Evolutionary conservation across 78 protist species (phyloP), one percentile per base, ranked within the genome.

Genomic region (Acrasis kona): DNA sequence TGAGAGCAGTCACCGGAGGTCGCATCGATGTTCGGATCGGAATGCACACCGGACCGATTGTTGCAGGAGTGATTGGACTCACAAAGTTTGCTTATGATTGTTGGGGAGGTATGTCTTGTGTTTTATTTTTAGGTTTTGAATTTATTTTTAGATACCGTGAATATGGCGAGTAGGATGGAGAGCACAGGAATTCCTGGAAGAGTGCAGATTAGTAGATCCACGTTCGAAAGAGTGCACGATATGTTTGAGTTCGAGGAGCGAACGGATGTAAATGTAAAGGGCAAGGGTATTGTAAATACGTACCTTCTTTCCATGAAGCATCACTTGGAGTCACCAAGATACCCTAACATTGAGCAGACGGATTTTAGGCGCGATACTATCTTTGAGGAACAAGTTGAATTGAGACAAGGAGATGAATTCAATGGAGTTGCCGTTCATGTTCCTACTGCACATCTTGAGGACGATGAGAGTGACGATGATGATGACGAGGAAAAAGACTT

Each of bases 31-130:
- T 85, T n/a, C 86, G 83, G n/a, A 68, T 79, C 10, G 93, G 93
- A 19, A 58, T 89, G 29, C 76, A 74, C 65, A 66, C 86, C 36
- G 94, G 91, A 10, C 88, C 91, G 1, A 82, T 88, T 10, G 80
- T 90, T 29, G 85, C 88, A 0, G 94, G 94, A 35, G 86, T 84
- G 0, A 87, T 90, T 36, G 89, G 89, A 3, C 19, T 40, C n/a
- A 27, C 42, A 3, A 84, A 81, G 70, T 38, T 84, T 8, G 84
- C 77, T 8, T 90, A 78, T 58, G 94, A 90, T 67, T 65, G 86
- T 3, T 91, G 89, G 89, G 95, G 95, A 29, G 89, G n/a, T n/a
- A 87, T 39, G 73, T 91, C 0, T 88, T 87, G n/a, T 86, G 86
- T 80, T 82, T 80, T 1, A 90, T 89, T 5, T 65, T 81, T 0